Evolutionary conservation across 805 yeast genomes (phyloP).

Genomic region (Candida nanaspora): DNA sequence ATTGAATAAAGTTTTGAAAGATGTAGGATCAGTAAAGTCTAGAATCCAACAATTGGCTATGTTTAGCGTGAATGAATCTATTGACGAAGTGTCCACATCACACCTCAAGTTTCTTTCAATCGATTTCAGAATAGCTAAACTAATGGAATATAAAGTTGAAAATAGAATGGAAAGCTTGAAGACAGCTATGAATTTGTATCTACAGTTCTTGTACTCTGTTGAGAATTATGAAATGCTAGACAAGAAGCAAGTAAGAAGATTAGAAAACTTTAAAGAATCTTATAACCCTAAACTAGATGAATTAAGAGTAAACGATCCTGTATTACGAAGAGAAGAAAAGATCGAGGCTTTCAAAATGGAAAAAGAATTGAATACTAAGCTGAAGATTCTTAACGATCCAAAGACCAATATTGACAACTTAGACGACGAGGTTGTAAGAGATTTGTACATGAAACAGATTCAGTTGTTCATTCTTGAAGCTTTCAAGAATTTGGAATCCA

Average conservation of each 20-base stretch:
- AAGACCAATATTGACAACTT: conserved; percentile 26
- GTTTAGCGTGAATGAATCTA: conserved; percentile 64
- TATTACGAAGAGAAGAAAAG: conserved; percentile 56
- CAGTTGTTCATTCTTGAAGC: conserved; percentile 44
- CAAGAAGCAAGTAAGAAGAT: conserved; percentile 27
- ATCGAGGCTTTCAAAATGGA: conserved; percentile 61
- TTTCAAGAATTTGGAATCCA: conserved; percentile 48
- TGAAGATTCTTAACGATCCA: conserved; percentile 32
- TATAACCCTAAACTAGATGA: conserved; percentile 37
- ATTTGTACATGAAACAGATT: conserved; percentile 48
- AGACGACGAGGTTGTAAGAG: conserved; percentile 62
- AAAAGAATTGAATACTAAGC: conserved; percentile 39
- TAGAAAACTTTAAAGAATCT: conserved; percentile 33
- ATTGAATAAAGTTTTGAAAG: background rate
- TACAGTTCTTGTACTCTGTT: conserved; percentile 39
- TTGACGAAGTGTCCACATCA: conserved; percentile 61
- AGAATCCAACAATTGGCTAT: conserved; percentile 42
- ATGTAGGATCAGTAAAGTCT: conserved; percentile 10
- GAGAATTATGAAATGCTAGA: conserved; percentile 37
- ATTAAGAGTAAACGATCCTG: conserved; percentile 28
- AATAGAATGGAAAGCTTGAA: conserved; percentile 27
- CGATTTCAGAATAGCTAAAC: conserved; percentile 50
- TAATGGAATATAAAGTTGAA: conserved; percentile 22
- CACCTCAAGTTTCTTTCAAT: conserved; percentile 54
- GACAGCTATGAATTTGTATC: conserved; percentile 34